Percentiles rank a stretch among this genome's conserved stretches.
phyloP scores from a whole-genome alignment of 768 basidiomycete species.

The Kwoniella botswanensis region DNA sequence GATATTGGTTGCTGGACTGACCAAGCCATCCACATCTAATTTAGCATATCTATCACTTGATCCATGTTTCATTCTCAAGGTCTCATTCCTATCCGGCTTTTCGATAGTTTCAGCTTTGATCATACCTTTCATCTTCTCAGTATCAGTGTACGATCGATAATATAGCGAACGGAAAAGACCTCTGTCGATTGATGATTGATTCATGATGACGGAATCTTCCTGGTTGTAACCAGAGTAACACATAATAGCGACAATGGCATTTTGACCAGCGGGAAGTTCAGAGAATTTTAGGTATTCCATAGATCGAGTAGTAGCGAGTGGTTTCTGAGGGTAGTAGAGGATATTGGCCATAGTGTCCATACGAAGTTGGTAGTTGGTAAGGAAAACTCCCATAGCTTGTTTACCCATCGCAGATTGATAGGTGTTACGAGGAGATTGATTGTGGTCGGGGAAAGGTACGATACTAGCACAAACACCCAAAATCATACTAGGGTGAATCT shows the following conservation, averaged over 20 bases:
- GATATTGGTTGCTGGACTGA: conserved; percentile 93
- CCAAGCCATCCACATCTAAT: conserved; percentile 92
- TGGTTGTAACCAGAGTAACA: conserved; percentile 99
- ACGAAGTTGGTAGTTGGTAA: conserved; percentile 96
- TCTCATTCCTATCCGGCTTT: conserved; percentile 90
- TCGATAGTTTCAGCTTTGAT: conserved; percentile 94
- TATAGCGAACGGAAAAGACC: conserved; percentile 98
- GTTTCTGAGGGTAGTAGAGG: conserved; percentile 98
- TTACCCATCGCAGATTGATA: conserved; percentile 99
- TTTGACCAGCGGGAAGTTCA: conserved; percentile 98
- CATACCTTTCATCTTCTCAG: conserved; percentile 94
- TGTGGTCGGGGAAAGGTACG: conserved; percentile 99
- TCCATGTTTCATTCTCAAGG: conserved; percentile 95
- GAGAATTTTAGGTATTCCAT: conserved; percentile 99
- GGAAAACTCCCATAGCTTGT: conserved; percentile 99
- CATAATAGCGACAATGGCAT: conserved; percentile 96
- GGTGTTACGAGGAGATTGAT: conserved; percentile 99
- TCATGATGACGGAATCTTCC: conserved; percentile 99
- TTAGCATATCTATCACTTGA: conserved; percentile 82
- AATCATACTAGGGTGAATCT: conserved; percentile 99
- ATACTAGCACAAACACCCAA: conserved; percentile 98
- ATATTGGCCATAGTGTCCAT: conserved; percentile 99
- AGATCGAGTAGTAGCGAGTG: conserved; percentile 95
- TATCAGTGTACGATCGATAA: conserved; percentile 97
- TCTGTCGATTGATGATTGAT: conserved; percentile 96